Base-by-base conservation (phyloP, 192 early-diverging fungal genomes). In the Chytriomyces hyalinus region DNA sequence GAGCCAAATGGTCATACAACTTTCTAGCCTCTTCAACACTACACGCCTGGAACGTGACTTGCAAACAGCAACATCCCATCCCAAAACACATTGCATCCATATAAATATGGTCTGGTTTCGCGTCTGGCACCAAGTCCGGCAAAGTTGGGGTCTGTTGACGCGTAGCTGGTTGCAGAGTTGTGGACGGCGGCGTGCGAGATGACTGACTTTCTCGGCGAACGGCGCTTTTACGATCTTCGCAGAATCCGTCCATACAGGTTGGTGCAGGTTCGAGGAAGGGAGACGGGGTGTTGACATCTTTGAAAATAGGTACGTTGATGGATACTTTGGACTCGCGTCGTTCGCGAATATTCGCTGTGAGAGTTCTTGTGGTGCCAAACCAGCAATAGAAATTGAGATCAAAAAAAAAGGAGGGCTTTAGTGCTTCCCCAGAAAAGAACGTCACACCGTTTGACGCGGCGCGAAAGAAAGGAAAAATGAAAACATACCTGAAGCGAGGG, bases 11-110 rank as follows among this genome's bases (percentile, higher is more conserved):
- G 85, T 99, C 97, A 82, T 98, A 99, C 65, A 99, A 86, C 73
- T 90, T 78, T 60, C 97, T 88, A 17, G 96, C 96, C 81, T 96
- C 94, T 78, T 95, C 91, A 6, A 99, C 91, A 70, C 93, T 93
- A 77, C 92, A 94, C 45, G 96, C 96, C 82, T 99, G 97, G 75
- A 99, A 93, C 44, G 97, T 99, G 80, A 98, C 94, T 81, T 99
- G 97, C 28, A 99, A 86, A 79, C 97, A 99, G 76, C 91, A 96
- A 85, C 94, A 97, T 61, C 97, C 96, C 96, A 98, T 98, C 43
- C 97, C 96, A 88, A 99, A 98, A 70, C 93, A 93, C 97, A 99
- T 99, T 20, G 93, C 90, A 75, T 98, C 97, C 93, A 99, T 94
- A 84, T 98, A 99, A 43, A 99, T 96, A 82, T 97, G 95, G 68